Evolutionary conservation across 805 yeast species (phyloP), one percentile per base, ranked within the genome.

Genomic region (Saturnispora zaruensis): DNA sequence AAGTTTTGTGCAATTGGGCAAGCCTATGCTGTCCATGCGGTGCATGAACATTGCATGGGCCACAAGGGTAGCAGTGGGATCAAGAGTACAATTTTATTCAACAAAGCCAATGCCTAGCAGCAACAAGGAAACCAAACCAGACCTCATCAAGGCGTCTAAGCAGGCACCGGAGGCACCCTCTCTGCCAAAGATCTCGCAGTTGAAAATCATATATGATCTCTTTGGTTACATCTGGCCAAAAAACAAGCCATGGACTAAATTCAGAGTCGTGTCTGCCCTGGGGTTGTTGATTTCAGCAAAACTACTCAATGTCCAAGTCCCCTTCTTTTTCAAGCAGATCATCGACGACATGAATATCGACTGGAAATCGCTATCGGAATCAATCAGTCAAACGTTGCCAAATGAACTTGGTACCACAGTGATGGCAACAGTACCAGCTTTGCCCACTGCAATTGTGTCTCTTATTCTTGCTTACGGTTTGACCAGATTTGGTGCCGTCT

Each of bases 341-440:
- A 81, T 93, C 43, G 98, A 93, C 68, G 78, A 81, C 11, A 90
- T 91, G 97, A 93, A 91, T 62, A 76, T 90, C 24, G 96, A 89
- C 59, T 87, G 96, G 95, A 69, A 72, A 5, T 67, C 73, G 16
- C 74, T 79, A 32, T 64, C 73, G n/a, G 85, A 87, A 1, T 44
- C 51, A 11, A 71, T 82, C 0, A 6, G 54, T 20, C 14, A 32
- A 7, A 41, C 43, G 21, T 45, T 53, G 33, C 54, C 54, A 3
- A 51, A 46, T 23, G 41, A 48, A 11, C 3, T 54, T 2, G 44
- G 50, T 37, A 45, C 38, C 16, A 37, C 55, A 18, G 42, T 54
- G 7, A 42, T 52, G 41, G 46, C 48, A 21, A 48, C 48, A 14
- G 53, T 46, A 1, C 55, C 55, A 13, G 46, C 53, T 18, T 73